These are phyloP conservation scores for Mortierella sp. DNA, from an alignment of 371 early-diverging fungal genomes.

Conservation along the genomic window DNA sequence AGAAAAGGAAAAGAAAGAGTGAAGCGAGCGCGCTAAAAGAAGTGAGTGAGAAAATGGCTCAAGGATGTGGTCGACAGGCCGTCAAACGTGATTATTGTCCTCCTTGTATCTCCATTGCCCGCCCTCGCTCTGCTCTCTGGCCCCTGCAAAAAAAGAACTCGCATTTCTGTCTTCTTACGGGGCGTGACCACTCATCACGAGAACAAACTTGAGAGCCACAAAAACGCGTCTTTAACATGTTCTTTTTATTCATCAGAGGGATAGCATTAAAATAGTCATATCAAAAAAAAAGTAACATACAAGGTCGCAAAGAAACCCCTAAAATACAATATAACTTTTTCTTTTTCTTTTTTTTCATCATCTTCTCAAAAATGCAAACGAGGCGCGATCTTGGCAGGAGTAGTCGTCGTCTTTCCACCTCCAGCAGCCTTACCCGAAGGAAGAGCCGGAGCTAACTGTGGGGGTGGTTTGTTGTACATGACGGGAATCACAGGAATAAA, in stretches of 20 bases:
- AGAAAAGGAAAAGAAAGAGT: background rate
- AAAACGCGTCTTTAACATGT: conserved; percentile 8
- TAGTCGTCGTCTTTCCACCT: conserved; percentile 18
- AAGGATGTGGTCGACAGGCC: background rate
- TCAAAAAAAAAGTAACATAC: background rate
- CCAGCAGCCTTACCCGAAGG: background rate
- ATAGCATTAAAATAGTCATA: conserved; percentile 7
- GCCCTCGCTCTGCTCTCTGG: background rate
- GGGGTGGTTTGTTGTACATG: conserved; percentile 51
- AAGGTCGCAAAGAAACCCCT: background rate
- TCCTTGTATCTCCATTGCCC: too few relatives aligned
- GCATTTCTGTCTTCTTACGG: conserved; percentile 16
- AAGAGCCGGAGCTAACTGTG: background rate
- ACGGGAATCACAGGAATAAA: conserved; percentile 57
- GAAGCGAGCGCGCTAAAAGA: background rate
- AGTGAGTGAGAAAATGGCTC: background rate
- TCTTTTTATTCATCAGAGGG: conserved; percentile 5
- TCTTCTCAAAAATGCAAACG: conserved; percentile 24
- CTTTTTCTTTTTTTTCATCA: background rate
- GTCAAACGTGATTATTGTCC: too few relatives aligned
- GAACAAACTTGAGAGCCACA: background rate
- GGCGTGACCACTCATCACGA: background rate
- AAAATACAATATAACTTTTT: background rate
- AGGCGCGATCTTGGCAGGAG: conserved; percentile 47
- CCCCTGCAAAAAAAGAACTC: background rate